Percentiles rank a stretch among this genome's conserved stretches.
Evolutionary conservation across 148 eudicot genomes (phyloP).

Genomic region (Silene conica): DNA sequence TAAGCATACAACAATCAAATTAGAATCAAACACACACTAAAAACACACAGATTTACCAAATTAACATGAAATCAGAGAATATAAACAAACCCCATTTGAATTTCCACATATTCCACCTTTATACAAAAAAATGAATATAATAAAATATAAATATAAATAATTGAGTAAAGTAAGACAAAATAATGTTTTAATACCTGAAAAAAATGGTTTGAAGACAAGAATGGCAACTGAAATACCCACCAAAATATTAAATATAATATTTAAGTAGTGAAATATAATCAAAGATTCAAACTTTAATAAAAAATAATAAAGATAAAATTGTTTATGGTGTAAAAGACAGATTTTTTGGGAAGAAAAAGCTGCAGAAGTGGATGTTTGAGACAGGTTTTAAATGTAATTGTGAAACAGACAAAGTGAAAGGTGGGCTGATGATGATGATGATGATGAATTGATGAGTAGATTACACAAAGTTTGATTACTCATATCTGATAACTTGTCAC

Average conservation of each 20-base stretch:
- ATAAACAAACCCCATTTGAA: constrained; percentile 20
- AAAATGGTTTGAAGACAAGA: background rate
- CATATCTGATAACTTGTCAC: background rate
- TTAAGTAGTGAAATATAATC: background rate
- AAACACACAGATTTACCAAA: background rate
- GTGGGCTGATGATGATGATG: constrained; percentile 40
- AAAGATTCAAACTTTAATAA: background rate
- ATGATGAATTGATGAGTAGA: constrained; percentile 29
- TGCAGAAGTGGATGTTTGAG: constrained; percentile 3
- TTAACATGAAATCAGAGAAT: background rate
- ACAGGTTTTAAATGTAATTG: background rate
- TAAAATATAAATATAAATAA: no score
- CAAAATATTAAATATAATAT: constrained; percentile 6
- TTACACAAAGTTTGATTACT: constrained; percentile 10
- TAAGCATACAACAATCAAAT: background rate
- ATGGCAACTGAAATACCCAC: constrained; percentile 13
- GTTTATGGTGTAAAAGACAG: constrained; percentile 4
- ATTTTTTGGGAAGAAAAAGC: constrained; percentile 5
- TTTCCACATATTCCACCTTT: no score
- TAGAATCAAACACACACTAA: background rate
- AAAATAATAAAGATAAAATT: background rate
- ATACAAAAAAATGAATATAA: no score
- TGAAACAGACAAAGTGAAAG: constrained; percentile 44
- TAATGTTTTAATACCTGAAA: background rate
- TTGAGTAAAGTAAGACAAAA: background rate